Percentiles rank a stretch among this genome's conserved stretches.
phyloP scores from a whole-genome alignment of 495 filamentous ascomycete species.

The Acidiella bohemica region DNA sequence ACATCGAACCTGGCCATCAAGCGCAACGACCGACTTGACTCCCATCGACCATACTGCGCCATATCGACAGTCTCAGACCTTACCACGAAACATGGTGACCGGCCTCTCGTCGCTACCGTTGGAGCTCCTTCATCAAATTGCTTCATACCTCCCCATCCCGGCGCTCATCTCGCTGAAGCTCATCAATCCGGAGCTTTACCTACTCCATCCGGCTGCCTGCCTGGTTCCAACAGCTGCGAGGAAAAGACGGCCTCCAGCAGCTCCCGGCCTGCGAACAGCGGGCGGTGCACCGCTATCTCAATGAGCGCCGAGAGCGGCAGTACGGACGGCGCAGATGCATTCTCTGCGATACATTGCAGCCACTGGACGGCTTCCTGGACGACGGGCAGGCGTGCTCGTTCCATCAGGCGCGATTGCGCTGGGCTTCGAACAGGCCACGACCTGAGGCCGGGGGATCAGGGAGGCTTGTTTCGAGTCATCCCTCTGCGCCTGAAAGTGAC shows the following conservation, averaged over 20 bases:
- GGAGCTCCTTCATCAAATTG: slow-evolving; percentile 3
- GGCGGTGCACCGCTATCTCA: slow-evolving; percentile 1
- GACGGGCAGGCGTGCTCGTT: too few species aligned
- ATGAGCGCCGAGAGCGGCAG: background rate
- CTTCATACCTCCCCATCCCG: slow-evolving; percentile 3
- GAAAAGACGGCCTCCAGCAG: background rate
- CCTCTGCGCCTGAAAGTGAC: too few species aligned
- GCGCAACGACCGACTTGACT: background rate
- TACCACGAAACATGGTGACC: background rate
- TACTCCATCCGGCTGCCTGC: background rate
- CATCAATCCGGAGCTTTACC: background rate
- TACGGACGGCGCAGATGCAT: background rate
- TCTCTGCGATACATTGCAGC: background rate
- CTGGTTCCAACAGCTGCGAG: too few species aligned
- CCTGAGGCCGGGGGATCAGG: too few species aligned
- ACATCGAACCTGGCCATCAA: background rate
- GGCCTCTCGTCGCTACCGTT: slow-evolving; percentile 4
- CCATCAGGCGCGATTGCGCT: too few species aligned
- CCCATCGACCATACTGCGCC: background rate
- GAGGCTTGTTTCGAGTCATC: too few species aligned
- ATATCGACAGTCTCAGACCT: background rate
- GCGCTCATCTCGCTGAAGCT: slow-evolving; percentile 3
- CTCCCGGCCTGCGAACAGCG: background rate
- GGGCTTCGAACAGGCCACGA: too few species aligned
- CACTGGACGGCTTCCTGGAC: background rate